phyloP scores from a whole-genome alignment of 495 filamentous ascomycete genomes.

The Opeltia flavorubescens region DNA sequence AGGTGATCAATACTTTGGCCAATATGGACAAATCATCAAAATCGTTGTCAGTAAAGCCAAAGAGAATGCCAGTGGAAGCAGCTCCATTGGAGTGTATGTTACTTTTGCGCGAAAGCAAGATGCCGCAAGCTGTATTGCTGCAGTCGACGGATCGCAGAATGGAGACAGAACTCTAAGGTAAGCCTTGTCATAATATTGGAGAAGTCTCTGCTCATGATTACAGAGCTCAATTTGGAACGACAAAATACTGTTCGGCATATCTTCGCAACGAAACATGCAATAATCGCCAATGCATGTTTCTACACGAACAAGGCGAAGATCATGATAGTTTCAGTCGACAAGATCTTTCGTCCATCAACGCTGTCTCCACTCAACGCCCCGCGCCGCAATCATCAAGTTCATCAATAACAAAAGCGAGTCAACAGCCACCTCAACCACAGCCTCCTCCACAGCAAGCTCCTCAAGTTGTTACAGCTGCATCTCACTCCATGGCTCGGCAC shows the following conservation, averaged over 20 bases:
- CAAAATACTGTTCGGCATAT: slow-evolving; percentile 98
- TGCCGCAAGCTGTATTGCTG: slow-evolving; percentile 74
- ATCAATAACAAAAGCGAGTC: slow-evolving; percentile 14
- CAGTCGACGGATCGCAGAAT: slow-evolving; percentile 86
- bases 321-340: slow-evolving; percentile 92
- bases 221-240: slow-evolving; percentile 91
- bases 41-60: slow-evolving; percentile 97
- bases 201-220: slow-evolving; percentile 16
- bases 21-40: slow-evolving; percentile 97
- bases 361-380: slow-evolving; percentile 59
- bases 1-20: slow-evolving; percentile 84
- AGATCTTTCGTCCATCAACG: slow-evolving; percentile 89
- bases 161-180: slow-evolving; percentile 67
- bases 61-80: slow-evolving; percentile 51
- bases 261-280: slow-evolving; percentile 82
- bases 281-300: slow-evolving; percentile 91
- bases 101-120: slow-evolving; percentile 83
- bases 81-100: slow-evolving; percentile 91
- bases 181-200: slow-evolving; percentile 4
- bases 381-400: slow-evolving; percentile 18
- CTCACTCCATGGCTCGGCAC: slow-evolving; percentile 61
- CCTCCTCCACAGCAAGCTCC: slow-evolving; percentile 34
- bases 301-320: slow-evolving; percentile 93
- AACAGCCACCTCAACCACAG: slow-evolving; percentile 31
- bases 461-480: slow-evolving; percentile 30